Evolutionary conservation across 176 grass and related monocot species (phyloP).

Genomic region (Carex pumila): DNA sequence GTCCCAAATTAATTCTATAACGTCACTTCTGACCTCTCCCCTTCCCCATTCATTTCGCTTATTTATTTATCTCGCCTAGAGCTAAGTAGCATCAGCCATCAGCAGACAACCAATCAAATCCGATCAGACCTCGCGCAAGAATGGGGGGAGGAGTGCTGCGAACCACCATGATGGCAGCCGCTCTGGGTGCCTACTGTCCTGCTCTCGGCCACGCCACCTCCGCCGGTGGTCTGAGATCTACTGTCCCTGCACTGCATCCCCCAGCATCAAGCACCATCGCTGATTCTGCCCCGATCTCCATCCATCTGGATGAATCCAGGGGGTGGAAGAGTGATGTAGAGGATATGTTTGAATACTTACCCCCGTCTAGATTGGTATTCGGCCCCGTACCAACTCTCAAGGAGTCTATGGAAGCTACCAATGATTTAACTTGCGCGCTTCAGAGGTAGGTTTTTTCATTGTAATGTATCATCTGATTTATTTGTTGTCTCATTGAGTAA

Average conservation of each 20-base stretch:
- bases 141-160: constrained; percentile 73
- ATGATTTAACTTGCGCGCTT: constrained; percentile 49
- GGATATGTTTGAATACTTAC: not conserved
- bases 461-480: not conserved
- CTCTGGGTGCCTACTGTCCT: not conserved
- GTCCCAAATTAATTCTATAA: not conserved
- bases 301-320: not conserved
- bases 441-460: constrained; percentile 34
- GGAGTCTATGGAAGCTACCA: constrained; percentile 72
- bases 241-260: constrained; percentile 22
- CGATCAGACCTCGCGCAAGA: not conserved
- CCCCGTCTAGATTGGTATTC: constrained; percentile 59
- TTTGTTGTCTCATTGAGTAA: not conserved
- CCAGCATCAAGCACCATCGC: constrained; percentile 25
- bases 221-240: not conserved
- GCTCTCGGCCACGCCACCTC: not conserved
- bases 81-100: not conserved
- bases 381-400: constrained; percentile 40
- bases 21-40: not conserved
- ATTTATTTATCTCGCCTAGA: not conserved
- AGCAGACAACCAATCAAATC: not conserved
- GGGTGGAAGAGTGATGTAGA: constrained; percentile 38
- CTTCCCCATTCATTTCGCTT: not conserved
- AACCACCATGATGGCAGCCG: constrained; percentile 52
- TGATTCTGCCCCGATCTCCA: constrained; percentile 30